phyloP scores from a whole-genome alignment of 345 rosid species.

The Barbarea vulgaris region DNA sequence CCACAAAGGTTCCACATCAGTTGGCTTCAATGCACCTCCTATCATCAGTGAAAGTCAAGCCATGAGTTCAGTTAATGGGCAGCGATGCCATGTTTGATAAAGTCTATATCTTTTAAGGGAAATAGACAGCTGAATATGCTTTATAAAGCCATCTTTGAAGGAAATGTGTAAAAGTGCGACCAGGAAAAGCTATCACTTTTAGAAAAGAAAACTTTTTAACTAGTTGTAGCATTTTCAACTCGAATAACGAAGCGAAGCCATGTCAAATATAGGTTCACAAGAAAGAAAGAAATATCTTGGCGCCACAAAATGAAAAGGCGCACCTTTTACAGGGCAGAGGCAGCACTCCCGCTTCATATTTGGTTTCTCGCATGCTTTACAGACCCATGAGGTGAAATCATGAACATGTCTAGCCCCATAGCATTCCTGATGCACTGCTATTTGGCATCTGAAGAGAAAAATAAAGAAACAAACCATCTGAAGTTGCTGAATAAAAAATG shows the following conservation, averaged over 20 bases:
- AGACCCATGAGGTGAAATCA: conserved; percentile 98
- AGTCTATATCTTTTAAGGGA: neutral
- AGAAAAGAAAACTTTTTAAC: neutral
- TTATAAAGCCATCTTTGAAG: conserved; percentile 15
- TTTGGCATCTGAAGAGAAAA: conserved; percentile 71
- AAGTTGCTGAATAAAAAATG: neutral
- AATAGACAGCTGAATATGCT: conserved; percentile 17
- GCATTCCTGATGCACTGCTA: conserved; percentile 99
- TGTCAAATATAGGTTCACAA: neutral
- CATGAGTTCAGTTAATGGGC: neutral
- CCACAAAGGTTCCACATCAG: conserved; percentile 93
- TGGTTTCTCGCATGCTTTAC: conserved; percentile 95
- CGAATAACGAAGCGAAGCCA: neutral
- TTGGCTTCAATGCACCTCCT: conserved; percentile 99
- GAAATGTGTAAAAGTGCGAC: neutral
- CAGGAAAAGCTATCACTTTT: conserved; percentile 13
- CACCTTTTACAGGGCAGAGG: conserved; percentile 98
- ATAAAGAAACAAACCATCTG: conserved; percentile 10
- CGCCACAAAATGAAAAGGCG: conserved; percentile 10
- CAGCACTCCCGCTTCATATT: conserved; percentile 86
- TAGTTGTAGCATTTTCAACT: conserved; percentile 3
- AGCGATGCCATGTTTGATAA: conserved; percentile 17
- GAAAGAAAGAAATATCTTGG: neutral
- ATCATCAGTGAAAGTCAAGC: conserved; percentile 17
- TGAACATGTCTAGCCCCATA: conserved; percentile 89